Conservation (phyloP, 139 green algal genomes). For the Choricystis sp. region DNA sequence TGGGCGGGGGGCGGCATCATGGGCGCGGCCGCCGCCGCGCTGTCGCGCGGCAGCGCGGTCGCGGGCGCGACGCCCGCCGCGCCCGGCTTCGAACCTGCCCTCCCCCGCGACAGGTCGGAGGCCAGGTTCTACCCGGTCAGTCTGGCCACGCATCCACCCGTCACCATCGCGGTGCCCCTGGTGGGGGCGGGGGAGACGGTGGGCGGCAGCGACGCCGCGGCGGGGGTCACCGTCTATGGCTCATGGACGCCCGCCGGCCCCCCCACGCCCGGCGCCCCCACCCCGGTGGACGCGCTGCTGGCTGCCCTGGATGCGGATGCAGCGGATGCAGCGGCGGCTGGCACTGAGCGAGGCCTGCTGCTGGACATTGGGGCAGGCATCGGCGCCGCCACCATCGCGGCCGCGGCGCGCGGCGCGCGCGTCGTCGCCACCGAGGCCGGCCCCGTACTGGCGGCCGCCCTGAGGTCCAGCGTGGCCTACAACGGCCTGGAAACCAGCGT, state of each 20-base stretch:
- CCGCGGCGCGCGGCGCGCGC: conserved; percentile 41
- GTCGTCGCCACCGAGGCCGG: conserved; percentile 56
- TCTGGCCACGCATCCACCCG: conserved; percentile 40
- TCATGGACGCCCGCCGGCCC: conserved; percentile 51
- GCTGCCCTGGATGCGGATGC: conserved; percentile 31
- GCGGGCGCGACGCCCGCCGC: neutral
- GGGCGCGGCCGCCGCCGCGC: neutral
- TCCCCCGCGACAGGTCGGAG: no score
- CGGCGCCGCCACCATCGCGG: conserved; percentile 58
- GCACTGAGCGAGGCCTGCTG: conserved; percentile 15
- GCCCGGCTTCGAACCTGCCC: no score
- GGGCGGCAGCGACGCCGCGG: conserved; percentile 36
- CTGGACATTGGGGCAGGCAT: conserved; percentile 62
- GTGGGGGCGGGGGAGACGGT: conserved; percentile 16
- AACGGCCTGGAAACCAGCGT: conserved; percentile 48
- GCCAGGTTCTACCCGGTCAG: conserved; percentile 48
- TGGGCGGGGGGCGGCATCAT: neutral
- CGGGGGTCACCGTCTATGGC: conserved; percentile 39
- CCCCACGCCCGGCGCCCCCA: conserved; percentile 27
- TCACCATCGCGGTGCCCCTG: conserved; percentile 40
- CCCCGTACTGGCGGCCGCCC: conserved; percentile 22
- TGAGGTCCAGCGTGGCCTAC: conserved; percentile 33
- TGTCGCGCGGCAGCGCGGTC: neutral
- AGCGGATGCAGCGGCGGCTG: neutral
- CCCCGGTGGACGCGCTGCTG: conserved; percentile 55